Evolutionary conservation across 805 yeast genomes (phyloP).

Genomic region (Grigorovia jiainica): DNA sequence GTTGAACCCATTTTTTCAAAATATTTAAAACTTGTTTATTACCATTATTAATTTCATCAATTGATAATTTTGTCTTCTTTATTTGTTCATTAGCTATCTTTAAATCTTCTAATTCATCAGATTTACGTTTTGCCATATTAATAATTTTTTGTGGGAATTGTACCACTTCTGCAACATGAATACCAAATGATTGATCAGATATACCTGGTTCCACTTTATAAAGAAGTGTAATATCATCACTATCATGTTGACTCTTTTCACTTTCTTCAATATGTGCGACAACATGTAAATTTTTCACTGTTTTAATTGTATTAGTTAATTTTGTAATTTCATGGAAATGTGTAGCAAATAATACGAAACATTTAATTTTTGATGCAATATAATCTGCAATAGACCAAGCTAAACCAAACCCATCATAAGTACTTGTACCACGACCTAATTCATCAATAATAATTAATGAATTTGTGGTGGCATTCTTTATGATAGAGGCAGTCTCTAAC

Average conservation of each 20-base stretch:
- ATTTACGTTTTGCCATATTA: conserved; percentile 91
- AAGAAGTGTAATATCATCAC: conserved; percentile 70
- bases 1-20: conserved; percentile 44
- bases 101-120: conserved; percentile 70
- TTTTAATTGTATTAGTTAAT: conserved; percentile 49
- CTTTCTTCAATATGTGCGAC: conserved; percentile 74
- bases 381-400: conserved; percentile 95
- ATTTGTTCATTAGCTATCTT: conserved; percentile 33
- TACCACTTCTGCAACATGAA: conserved; percentile 94
- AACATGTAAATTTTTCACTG: conserved; percentile 80
- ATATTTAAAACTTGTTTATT: conserved; percentile 39
- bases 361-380: conserved; percentile 56
- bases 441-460: conserved; percentile 91
- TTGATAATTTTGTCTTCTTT: conserved; percentile 42
- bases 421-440: conserved; percentile 69
- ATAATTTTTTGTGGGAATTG: conserved; percentile 86
- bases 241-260: conserved; percentile 20
- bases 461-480: conserved; percentile 74
- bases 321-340: conserved; percentile 95
- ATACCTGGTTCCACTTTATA: conserved; percentile 96
- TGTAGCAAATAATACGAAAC: conserved; percentile 89
- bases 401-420: conserved; percentile 95
- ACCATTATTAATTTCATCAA: conserved; percentile 42
- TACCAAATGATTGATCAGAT: conserved; percentile 92
- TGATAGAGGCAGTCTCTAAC: conserved; percentile 90